phyloP scores from a whole-genome alignment of 140 eudicot genomes.

The Cichorium intybus region DNA sequence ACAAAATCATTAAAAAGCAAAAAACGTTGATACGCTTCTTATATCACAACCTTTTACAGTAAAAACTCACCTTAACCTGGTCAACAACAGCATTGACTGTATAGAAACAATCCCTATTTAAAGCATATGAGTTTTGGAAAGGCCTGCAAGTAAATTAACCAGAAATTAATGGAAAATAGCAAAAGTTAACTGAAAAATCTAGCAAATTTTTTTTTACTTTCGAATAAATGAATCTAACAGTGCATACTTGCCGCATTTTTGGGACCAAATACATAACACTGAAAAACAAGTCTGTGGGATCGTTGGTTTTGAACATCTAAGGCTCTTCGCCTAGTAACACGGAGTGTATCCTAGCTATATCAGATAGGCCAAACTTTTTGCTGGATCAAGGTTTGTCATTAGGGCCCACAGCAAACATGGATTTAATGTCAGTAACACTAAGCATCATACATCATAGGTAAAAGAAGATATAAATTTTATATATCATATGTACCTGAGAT shows the following conservation, averaged over 20 bases:
- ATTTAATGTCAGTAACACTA: too few species aligned
- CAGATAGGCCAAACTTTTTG: slow-evolving; percentile 76
- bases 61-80: slow-evolving; percentile 65
- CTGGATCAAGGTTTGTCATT: slow-evolving; percentile 82
- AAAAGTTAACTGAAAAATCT: too few species aligned
- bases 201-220: too few species aligned
- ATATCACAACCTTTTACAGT: slow-evolving; percentile 3
- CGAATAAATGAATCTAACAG: slow-evolving; percentile 67
- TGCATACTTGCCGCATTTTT: slow-evolving; percentile 78
- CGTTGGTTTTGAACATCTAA: slow-evolving; percentile 77
- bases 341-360: slow-evolving; percentile 78
- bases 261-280: slow-evolving; percentile 88
- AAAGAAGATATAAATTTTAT: too few species aligned
- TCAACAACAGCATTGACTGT: slow-evolving; percentile 79
- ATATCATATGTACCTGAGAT: slow-evolving; percentile 87
- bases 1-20: too few species aligned
- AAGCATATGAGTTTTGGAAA: slow-evolving; percentile 48
- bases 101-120: slow-evolving; percentile 38
- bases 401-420: slow-evolving; percentile 97
- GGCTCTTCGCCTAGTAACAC: slow-evolving; percentile 67
- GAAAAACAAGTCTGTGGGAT: slow-evolving; percentile 79
- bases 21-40: neutral
- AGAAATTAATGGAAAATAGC: neutral
- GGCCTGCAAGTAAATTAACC: slow-evolving; percentile 61
- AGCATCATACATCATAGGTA: too few species aligned